phyloP scores from a whole-genome alignment of 129 eudicot species.

The Chrysanthemum lavandulifolium region DNA sequence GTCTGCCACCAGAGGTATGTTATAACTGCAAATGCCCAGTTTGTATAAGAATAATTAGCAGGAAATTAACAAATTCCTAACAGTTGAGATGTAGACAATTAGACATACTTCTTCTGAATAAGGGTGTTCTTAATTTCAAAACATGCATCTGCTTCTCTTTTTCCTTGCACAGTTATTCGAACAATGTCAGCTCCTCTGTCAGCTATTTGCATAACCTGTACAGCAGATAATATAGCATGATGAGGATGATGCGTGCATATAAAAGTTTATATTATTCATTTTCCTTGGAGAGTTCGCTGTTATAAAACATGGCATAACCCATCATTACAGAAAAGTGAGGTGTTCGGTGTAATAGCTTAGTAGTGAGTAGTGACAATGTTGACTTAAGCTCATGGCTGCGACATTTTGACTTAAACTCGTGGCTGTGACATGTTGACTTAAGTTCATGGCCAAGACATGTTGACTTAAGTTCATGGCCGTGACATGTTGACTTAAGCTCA shows the following conservation, averaged over 20 bases:
- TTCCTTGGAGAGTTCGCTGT: background rate
- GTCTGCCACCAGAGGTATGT: constrained; percentile 96
- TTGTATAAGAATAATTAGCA: constrained; percentile 19
- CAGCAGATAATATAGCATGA: constrained; percentile 12
- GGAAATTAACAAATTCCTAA: background rate
- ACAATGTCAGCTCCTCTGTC: constrained; percentile 97
- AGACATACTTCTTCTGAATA: constrained; percentile 91
- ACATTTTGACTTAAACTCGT: too few species aligned
- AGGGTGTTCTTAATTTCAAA: constrained; percentile 86
- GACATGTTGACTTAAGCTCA: background rate
- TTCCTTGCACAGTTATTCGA: constrained; percentile 93
- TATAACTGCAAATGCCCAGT: constrained; percentile 58
- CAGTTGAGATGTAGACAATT: background rate
- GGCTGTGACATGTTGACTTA: background rate
- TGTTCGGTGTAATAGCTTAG: background rate
- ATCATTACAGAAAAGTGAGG: too few species aligned
- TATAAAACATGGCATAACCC: background rate
- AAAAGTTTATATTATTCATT: background rate
- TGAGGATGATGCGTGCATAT: background rate
- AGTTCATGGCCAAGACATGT: background rate
- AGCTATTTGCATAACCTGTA: constrained; percentile 92
- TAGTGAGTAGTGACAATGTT: background rate
- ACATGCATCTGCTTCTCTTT: constrained; percentile 96
- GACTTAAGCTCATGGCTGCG: too few species aligned
- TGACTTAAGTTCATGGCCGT: background rate